Evolutionary conservation across 2,329 filamentous ascomycete species (phyloP), one percentile per base, ranked within the genome.

Genomic region (Pyrenophora tritici-repentis): DNA sequence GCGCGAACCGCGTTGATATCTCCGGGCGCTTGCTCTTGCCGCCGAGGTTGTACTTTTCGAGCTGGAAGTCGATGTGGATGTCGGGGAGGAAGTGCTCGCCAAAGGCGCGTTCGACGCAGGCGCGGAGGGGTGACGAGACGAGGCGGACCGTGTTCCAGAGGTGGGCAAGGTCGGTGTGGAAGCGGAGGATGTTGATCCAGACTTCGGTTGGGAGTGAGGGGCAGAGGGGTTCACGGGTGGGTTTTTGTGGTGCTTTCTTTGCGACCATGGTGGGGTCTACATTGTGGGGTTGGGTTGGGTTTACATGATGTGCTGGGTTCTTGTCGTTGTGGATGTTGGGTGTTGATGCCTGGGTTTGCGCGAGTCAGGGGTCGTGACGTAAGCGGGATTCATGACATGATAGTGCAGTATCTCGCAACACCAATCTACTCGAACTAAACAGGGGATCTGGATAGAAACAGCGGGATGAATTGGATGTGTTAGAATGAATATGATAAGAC

Each of bases 31-130:
- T 58, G 36, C 53, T 63, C 42, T 61, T 66, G 16, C 69, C 69
- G 33, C 69, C 69, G 5, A 71, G 56, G 37, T 72, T 72, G 44
- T 69, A 64, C 44, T 67, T 66, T 34, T 72, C 69, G 7, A 71
- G 56, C 16, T 64, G 51, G 33, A 66, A 72, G 42, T 64, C 61
- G 20, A 72, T 66, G 14, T 53, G 43, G 4, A 61, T 59, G 13
- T 61, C 41, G 12, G 46, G 24, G 13, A 72, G 51, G 8, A 67
- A 60, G 31, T 55, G 48, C n/a, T 62, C 58, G 26, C 61, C 56
- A 37, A 71, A 68, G 0, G 67, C 65, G 42, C 63, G 61, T 44
- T 71, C 69, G 39, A 57, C 56, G 43, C 68, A 72, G 3, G 64
- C 65, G 42, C 53, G 59, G 16, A 68, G 61, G 2, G 60, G 55